These are phyloP conservation scores for Xylaria curta DNA, from an alignment of 495 filamentous ascomycete species.

Conservation along the genomic window DNA sequence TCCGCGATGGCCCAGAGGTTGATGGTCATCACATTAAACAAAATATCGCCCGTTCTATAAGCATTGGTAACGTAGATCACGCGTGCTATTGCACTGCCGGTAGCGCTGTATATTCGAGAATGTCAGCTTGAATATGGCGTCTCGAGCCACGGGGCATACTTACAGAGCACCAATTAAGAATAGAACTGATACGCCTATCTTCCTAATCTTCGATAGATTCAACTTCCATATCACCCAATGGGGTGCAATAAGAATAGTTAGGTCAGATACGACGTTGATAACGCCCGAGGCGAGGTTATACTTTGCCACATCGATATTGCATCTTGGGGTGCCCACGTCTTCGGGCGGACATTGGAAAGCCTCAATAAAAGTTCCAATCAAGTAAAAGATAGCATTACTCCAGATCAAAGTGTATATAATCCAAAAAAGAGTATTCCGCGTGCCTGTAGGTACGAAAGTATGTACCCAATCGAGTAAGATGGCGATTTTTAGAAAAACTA, in stretches of 20 bases:
- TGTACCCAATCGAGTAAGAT: conserved; percentile 36
- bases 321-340: conserved; percentile 42
- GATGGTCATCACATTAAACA: conserved; percentile 32
- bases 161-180: conserved; percentile 50
- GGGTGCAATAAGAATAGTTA: conserved; percentile 46
- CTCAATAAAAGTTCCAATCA: conserved; percentile 37
- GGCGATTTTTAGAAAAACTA: conserved; percentile 34
- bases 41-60: conserved; percentile 38
- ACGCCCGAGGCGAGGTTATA: conserved; percentile 30
- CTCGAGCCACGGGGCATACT: conserved; percentile 22
- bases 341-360: conserved; percentile 52
- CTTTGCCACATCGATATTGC: conserved; percentile 34
- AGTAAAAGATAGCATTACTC: conserved; percentile 36
- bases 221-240: conserved; percentile 47
- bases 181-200: conserved; percentile 43
- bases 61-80: conserved; percentile 32
- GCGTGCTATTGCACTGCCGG: conserved; percentile 34
- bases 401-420: conserved; percentile 37
- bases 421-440: conserved; percentile 39
- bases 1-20: conserved; percentile 44
- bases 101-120: conserved; percentile 10
- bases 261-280: conserved; percentile 44
- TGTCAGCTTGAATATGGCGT: background rate
- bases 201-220: conserved; percentile 39
- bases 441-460: conserved; percentile 35